Evolutionary conservation across 345 rosid species (phyloP), one percentile per base, ranked within the genome.

Genomic region (Diplotaxis tenuifolia): DNA sequence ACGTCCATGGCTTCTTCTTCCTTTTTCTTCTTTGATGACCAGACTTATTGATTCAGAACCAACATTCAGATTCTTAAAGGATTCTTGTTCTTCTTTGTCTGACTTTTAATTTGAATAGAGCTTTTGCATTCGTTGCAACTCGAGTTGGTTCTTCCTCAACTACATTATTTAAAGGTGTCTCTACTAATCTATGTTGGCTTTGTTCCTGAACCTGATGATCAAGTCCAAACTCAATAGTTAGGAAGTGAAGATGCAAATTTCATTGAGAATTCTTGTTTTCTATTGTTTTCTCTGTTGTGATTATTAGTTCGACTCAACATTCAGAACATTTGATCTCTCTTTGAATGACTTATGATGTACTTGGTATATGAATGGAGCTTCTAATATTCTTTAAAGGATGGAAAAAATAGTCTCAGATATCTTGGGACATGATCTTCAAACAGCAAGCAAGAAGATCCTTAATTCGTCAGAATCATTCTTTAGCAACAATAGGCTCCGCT

Each of bases 391-490:
- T n/a, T n/a, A n/a, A n/a, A n/a, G n/a, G n/a, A n/a, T n/a, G n/a
- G n/a, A n/a, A n/a, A n/a, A n/a, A n/a, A n/a, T n/a, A n/a, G n/a
- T n/a, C n/a, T n/a, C n/a, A n/a, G n/a, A n/a, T n/a, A n/a, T n/a
- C 34, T 56, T 31, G 67, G n/a, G 8, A 23, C 23, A 7, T 31
- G 12, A 32, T 32, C 21, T 6, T 57, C 62, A 65, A 65, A 40
- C 52, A 66, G 4, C 63, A 74, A 76, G 66, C 62, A 68, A 19
- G 65, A 61, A 16, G 53, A 58, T 60, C 54, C 64, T 59, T 77
- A 42, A n/a, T 31, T 77, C 63, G 5, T 66, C 65, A 20, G 58
- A 7, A 71, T 79, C 70, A 79, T 75, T 79, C 70, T 4, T 71
- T 74, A 0, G 77, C 69, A 67, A 78, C 54, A 40, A 15, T 69